Evolutionary conservation across 352 stramenopile species (phyloP).

Genomic region (Phytopythium kandeliae): DNA sequence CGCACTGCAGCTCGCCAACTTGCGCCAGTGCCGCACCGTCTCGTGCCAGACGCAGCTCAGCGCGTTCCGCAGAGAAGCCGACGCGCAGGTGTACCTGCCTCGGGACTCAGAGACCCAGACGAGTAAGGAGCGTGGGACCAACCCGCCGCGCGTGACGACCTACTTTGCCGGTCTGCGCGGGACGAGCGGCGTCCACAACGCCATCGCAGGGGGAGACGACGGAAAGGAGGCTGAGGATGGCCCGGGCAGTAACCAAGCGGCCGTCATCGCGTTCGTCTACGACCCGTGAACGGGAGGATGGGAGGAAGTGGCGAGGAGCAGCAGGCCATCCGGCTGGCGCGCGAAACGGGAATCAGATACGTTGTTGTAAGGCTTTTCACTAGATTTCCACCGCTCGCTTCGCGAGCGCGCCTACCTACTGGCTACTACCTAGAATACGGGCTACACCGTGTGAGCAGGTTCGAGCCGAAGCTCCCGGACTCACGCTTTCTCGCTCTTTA

Average conservation of each 20-base stretch:
- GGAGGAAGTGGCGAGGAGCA: too few species aligned
- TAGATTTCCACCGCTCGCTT: too few species aligned
- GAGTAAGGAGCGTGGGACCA: slow-evolving; percentile 69
- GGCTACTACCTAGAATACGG: too few species aligned
- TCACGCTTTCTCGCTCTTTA: too few species aligned
- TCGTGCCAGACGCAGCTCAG: slow-evolving; percentile 87
- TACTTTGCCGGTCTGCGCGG: slow-evolving; percentile 67
- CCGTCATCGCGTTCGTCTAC: slow-evolving; percentile 68
- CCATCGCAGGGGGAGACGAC: slow-evolving; percentile 15
- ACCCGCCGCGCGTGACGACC: slow-evolving; percentile 71
- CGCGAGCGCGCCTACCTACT: too few species aligned
- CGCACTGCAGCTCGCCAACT: slow-evolving; percentile 89
- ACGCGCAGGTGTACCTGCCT: slow-evolving; percentile 87
- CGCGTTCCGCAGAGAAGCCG: slow-evolving; percentile 82
- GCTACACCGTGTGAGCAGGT: too few species aligned
- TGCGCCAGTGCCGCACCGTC: slow-evolving; percentile 86
- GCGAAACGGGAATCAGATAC: too few species aligned
- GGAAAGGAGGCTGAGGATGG: slow-evolving; percentile 21
- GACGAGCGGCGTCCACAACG: background rate
- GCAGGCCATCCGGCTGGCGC: too few species aligned
- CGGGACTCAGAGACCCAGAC: slow-evolving; percentile 74
- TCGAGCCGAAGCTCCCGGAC: too few species aligned
- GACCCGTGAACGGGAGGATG: slow-evolving; percentile 29
- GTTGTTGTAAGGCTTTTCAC: too few species aligned
- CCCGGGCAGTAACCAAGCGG: slow-evolving; percentile 29